A percentile compares a stretch with the other conserved stretches of the same genome.
These are phyloP conservation scores for Brachypodium distachyon DNA, from an alignment of 202 grass and related monocot species.

Conservation along the genomic window DNA sequence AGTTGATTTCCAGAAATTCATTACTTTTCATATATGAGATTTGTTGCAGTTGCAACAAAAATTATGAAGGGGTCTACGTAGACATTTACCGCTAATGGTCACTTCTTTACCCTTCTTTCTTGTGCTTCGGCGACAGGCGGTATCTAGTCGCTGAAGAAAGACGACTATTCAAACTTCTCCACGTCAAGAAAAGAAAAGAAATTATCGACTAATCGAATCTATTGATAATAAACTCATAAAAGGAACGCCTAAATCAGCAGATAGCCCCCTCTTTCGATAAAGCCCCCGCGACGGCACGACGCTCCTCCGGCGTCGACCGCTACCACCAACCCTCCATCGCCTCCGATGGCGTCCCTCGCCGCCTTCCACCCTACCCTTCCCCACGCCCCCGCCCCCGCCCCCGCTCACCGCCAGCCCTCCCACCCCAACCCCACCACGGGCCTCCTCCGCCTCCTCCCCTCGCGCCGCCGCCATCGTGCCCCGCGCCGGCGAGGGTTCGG, in stretches of 20 bases:
- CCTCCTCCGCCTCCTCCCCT: conserved; percentile 30
- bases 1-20: too few species aligned
- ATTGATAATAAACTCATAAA: neutral
- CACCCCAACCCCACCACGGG: conserved; percentile 21
- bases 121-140: too few species aligned
- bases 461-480: neutral
- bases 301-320: neutral
- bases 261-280: conserved; percentile 39
- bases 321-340: conserved; percentile 11
- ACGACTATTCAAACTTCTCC: neutral
- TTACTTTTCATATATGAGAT: too few species aligned
- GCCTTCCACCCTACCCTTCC: conserved; percentile 30
- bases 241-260: neutral
- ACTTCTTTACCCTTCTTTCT: too few species aligned
- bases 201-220: too few species aligned
- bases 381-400: neutral
- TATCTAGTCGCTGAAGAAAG: too few species aligned
- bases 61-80: too few species aligned
- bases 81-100: too few species aligned
- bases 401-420: conserved; percentile 2
- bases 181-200: neutral
- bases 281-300: conserved; percentile 9
- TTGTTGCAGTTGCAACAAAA: too few species aligned
- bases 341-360: conserved; percentile 46
- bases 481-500: neutral